Evolutionary conservation across 768 basidiomycete species (phyloP).

Genomic region (Suillus cothurnatus): DNA sequence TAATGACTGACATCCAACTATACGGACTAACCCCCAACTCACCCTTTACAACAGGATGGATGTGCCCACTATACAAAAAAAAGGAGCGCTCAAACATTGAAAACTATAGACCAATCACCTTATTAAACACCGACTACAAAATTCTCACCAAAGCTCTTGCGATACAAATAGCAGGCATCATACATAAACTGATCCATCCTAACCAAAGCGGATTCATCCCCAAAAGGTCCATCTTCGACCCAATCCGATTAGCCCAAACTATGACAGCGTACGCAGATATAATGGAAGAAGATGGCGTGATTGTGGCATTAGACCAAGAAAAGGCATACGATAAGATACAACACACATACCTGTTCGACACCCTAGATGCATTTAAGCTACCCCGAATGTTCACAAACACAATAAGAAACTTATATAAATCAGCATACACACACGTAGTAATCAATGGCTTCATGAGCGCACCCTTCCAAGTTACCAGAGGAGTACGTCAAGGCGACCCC

Average conservation of each 20-base stretch:
- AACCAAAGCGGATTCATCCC: slow-evolving; percentile 44
- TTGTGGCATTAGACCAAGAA: slow-evolving; percentile 19
- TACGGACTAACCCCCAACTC: too few species aligned
- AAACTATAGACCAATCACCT: neutral
- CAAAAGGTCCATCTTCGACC: slow-evolving; percentile 34
- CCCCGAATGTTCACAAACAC: slow-evolving; percentile 31
- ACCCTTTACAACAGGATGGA: too few species aligned
- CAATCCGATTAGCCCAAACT: slow-evolving; percentile 28
- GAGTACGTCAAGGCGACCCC: slow-evolving; percentile 40
- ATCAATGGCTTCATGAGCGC: neutral
- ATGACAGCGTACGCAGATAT: slow-evolving; percentile 29
- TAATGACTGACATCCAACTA: too few species aligned
- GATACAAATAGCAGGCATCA: too few species aligned
- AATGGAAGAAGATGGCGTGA: slow-evolving; percentile 25
- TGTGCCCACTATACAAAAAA: neutral
- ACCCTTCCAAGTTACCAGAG: slow-evolving; percentile 10
- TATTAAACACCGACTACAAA: neutral
- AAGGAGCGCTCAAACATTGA: neutral
- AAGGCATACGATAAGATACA: slow-evolving; percentile 33
- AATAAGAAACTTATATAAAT: neutral
- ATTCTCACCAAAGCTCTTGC: too few species aligned
- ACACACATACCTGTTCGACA: slow-evolving; percentile 35
- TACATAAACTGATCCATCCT: slow-evolving; percentile 27
- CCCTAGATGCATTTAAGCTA: slow-evolving; percentile 25
- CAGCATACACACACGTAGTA: neutral